A percentile compares a stretch with the other conserved stretches of the same genome.
phyloP scores from a whole-genome alignment of 163 green algal species.

The Chlamydomonas reinhardtii region DNA sequence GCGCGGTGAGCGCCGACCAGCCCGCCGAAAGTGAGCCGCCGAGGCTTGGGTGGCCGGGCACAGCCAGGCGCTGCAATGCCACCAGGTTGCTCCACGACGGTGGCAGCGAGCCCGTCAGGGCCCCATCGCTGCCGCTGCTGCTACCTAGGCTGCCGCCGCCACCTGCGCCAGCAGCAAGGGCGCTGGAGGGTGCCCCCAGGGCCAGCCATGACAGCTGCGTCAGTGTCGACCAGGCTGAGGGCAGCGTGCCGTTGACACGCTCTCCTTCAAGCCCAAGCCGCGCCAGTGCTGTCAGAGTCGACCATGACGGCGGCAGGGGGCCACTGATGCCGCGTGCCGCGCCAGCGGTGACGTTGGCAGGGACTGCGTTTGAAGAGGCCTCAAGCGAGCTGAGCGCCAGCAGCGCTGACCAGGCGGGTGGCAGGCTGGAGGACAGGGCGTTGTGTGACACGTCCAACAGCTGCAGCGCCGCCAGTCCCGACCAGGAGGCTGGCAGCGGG shows the following conservation, averaged over 20 bases:
- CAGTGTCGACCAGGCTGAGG: neutral
- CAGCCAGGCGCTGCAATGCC: too few relatives aligned
- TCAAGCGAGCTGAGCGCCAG: neutral
- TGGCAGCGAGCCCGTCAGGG: neutral
- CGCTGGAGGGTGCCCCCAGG: neutral
- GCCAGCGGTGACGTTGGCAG: neutral
- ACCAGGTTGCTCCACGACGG: neutral
- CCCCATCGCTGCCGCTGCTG: too few relatives aligned
- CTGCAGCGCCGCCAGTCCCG: neutral
- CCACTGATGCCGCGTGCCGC: neutral
- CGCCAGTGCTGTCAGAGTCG: neutral
- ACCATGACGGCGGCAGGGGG: neutral
- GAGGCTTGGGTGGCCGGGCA: too few relatives aligned
- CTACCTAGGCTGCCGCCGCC: neutral
- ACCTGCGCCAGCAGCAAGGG: too few relatives aligned
- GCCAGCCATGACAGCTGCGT: neutral
- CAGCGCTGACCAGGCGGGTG: neutral
- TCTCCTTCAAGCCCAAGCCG: neutral
- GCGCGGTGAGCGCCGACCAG: neutral
- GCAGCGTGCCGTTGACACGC: neutral
- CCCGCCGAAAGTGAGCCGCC: neutral
- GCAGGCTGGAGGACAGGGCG: slow-evolving; percentile 13
- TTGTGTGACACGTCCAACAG: slow-evolving; percentile 3
- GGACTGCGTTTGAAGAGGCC: neutral
- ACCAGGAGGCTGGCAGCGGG: neutral